Evolutionary conservation across 176 grass and related monocot species (phyloP).

Genomic region (Cenchrus fungigraminus): DNA sequence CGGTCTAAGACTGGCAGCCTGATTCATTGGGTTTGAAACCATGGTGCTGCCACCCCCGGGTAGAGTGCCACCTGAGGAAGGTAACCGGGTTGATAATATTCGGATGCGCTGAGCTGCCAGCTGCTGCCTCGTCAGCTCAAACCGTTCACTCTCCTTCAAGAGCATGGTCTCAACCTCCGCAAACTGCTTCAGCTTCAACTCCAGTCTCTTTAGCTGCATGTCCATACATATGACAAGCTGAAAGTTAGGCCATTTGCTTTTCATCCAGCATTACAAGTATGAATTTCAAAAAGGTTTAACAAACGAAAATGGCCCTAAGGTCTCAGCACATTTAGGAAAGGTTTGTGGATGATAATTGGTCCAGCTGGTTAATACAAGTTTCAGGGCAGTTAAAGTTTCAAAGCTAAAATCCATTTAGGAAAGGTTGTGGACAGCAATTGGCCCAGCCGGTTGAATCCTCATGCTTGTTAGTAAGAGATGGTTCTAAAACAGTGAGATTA

Average conservation of each 20-base stretch:
- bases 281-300: not conserved
- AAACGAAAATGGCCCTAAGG: not conserved
- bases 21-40: slow-evolving; percentile 53
- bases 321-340: not conserved
- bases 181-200: slow-evolving; percentile 97
- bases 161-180: slow-evolving; percentile 86
- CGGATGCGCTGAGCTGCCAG: slow-evolving; percentile 56
- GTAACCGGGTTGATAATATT: slow-evolving; percentile 61
- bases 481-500: not conserved
- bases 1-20: slow-evolving; percentile 42
- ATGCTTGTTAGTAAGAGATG: slow-evolving; percentile 1
- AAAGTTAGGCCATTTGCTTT: not conserved
- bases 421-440: too few relatives aligned
- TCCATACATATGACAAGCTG: not conserved
- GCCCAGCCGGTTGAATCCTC: not conserved
- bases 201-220: slow-evolving; percentile 87
- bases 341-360: not conserved
- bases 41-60: slow-evolving; percentile 38
- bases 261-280: not conserved
- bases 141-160: slow-evolving; percentile 85
- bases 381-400: slow-evolving; percentile 10
- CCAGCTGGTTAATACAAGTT: slow-evolving; percentile 1
- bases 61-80: slow-evolving; percentile 34
- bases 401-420: not conserved
- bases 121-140: slow-evolving; percentile 68